Base-by-base conservation (phyloP, 2,329 filamentous ascomycete genomes). In the Cladosporium velox region DNA sequence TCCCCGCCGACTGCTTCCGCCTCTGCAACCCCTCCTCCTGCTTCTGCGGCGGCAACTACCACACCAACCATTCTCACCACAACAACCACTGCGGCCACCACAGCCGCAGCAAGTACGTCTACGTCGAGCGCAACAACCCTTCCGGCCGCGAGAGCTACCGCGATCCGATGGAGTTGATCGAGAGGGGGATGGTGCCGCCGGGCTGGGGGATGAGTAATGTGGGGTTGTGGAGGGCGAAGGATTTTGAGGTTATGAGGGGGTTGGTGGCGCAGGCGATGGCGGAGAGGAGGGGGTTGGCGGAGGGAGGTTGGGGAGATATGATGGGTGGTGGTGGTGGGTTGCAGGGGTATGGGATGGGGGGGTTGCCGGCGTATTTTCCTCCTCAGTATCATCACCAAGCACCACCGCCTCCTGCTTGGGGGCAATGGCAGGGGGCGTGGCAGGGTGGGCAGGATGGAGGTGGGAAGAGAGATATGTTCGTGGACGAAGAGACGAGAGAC, bases 171-270 rank as follows among this genome's bases (percentile, higher is more conserved):
- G 72, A 73, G 28, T 68, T 71, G 65, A 68, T 73, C 59, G 62
- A 67, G 54, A 64, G 64, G 30, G 63, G 52, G 10, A 10, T 58
- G 54, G 32, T 60, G 44, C 35, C 64, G 59, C 58, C 35, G 44
- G 67, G 51, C 64, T 68, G 18, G 72, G 68, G 67, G 68, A 70
- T 47, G 57, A 21, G 49, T 30, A 64, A 67, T 49, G 64, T 69
- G 28, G 21, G 64, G 14, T 59, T 67, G 15, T 75, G 73, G 73
- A 68, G 68, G 18, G 59, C 67, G n/a, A 68, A 67, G 35, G 73
- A 75, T 60, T 73, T 66, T 64, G 71, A 75, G 59, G 65, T 71
- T 38, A 61, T 75, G 52, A 69, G 68, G 2, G 67, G 72, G 28
- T 67, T 75, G 11, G 35, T 74, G 62, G 65, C 65, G 12, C 71